phyloP scores from a whole-genome alignment of 2,329 filamentous ascomycete genomes.

The Penicillium polonicum region DNA sequence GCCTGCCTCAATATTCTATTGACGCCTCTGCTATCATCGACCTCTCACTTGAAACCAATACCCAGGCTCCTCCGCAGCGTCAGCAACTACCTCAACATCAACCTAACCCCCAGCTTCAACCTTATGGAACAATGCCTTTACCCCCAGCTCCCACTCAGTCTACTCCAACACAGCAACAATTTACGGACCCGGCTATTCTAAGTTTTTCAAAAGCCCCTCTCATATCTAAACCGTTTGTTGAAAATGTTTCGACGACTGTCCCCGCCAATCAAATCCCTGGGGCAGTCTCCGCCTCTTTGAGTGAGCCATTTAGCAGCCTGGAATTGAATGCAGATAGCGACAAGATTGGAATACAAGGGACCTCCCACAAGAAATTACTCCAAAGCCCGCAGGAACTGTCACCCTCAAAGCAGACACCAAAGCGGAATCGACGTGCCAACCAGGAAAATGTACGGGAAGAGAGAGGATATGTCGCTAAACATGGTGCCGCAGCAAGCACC shows the following conservation, averaged over 20 bases:
- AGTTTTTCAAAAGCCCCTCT: slow-evolving; percentile 55
- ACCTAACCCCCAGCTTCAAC: neutral
- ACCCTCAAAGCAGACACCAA: slow-evolving; percentile 29
- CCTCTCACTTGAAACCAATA: slow-evolving; percentile 39
- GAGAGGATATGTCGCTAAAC: slow-evolving; percentile 40
- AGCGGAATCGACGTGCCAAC: slow-evolving; percentile 47
- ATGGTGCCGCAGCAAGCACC: slow-evolving; percentile 33
- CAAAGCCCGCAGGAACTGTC: slow-evolving; percentile 22
- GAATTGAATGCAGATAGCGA: slow-evolving; percentile 33
- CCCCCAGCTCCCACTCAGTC: slow-evolving; percentile 10
- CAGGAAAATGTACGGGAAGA: slow-evolving; percentile 47
- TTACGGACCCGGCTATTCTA: slow-evolving; percentile 80
- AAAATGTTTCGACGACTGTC: slow-evolving; percentile 3
- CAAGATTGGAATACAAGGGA: slow-evolving; percentile 12
- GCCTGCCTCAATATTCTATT: slow-evolving; percentile 54
- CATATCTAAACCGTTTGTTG: slow-evolving; percentile 7
- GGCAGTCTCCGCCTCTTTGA: slow-evolving; percentile 40
- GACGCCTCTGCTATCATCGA: slow-evolving; percentile 60
- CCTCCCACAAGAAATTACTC: slow-evolving; percentile 16
- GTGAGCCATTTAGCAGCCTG: slow-evolving; percentile 47
- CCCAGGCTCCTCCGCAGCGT: slow-evolving; percentile 17
- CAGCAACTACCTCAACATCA: slow-evolving; percentile 16
- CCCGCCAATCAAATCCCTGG: slow-evolving; percentile 6
- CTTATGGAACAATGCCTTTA: slow-evolving; percentile 11
- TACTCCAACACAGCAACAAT: slow-evolving; percentile 47